phyloP scores from a whole-genome alignment of 2,329 filamentous ascomycete species.

The Fusarium verticillioides region DNA sequence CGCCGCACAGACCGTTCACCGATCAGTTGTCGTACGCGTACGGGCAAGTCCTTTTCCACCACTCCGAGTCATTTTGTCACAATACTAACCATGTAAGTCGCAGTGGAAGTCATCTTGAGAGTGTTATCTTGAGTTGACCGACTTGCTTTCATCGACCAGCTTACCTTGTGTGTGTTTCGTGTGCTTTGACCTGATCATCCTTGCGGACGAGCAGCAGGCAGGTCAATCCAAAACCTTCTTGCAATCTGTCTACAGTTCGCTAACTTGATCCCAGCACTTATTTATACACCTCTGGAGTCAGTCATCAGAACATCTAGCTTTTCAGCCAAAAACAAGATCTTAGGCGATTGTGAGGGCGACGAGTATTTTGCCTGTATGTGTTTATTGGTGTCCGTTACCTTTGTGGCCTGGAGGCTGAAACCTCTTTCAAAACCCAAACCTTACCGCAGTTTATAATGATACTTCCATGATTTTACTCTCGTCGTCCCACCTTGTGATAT shows the following conservation, averaged over 20 bases:
- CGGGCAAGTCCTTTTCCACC: neutral
- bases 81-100: neutral
- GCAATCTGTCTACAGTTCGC: neutral
- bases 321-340: neutral
- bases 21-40: neutral
- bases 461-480: neutral
- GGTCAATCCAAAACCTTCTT: neutral
- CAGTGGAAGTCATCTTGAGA: neutral
- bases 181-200: neutral
- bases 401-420: neutral
- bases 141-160: neutral
- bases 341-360: neutral
- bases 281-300: neutral
- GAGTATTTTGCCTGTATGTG: neutral
- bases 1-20: no score
- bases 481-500: neutral
- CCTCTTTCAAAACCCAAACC: neutral
- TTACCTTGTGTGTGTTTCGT: neutral
- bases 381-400: neutral
- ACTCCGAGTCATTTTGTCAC: fast-evolving
- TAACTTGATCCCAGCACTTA: neutral
- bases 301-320: neutral
- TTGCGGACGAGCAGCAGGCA: neutral
- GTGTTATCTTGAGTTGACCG: neutral
- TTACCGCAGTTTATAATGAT: neutral